Percentiles rank a stretch among this genome's conserved stretches.
Conservation (phyloP, 192 early-diverging fungal genomes). For the Phlyctochytrium planicorne region DNA sequence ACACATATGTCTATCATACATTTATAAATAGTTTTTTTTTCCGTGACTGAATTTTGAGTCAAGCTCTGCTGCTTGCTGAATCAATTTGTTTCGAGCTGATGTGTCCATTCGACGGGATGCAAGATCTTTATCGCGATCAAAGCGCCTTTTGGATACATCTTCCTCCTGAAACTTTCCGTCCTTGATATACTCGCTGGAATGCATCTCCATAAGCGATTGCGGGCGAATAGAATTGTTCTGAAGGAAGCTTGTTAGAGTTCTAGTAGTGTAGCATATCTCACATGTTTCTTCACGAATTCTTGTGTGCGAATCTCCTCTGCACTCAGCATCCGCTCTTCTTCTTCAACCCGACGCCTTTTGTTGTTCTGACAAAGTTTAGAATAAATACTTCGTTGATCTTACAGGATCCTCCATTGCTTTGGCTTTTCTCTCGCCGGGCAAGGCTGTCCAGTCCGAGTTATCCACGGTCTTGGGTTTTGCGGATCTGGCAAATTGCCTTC, state of each 20-base stretch:
- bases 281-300: background rate
- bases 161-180: conserved; percentile 24
- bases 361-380: background rate
- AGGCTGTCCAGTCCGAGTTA: conserved; percentile 22
- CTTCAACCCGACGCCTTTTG: background rate
- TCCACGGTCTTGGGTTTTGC: conserved; percentile 17
- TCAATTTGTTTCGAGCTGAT: conserved; percentile 21
- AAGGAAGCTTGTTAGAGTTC: background rate
- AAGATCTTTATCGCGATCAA: conserved; percentile 28
- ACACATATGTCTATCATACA: background rate
- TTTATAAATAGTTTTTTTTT: conserved; percentile 1
- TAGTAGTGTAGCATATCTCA: background rate
- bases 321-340: background rate
- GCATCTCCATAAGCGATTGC: conserved; percentile 30
- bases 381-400: too few relatives aligned
- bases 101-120: conserved; percentile 15
- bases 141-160: conserved; percentile 9
- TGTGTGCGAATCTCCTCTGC: background rate
- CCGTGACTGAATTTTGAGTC: conserved; percentile 19
- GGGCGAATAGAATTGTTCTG: conserved; percentile 22
- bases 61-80: conserved; percentile 12
- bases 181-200: conserved; percentile 15
- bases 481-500: conserved; percentile 22
- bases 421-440: conserved; percentile 16
- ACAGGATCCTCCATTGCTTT: background rate